These are phyloP conservation scores for Sungouiella thailandica DNA, from an alignment of 805 yeast genomes.

Conservation along the genomic window DNA sequence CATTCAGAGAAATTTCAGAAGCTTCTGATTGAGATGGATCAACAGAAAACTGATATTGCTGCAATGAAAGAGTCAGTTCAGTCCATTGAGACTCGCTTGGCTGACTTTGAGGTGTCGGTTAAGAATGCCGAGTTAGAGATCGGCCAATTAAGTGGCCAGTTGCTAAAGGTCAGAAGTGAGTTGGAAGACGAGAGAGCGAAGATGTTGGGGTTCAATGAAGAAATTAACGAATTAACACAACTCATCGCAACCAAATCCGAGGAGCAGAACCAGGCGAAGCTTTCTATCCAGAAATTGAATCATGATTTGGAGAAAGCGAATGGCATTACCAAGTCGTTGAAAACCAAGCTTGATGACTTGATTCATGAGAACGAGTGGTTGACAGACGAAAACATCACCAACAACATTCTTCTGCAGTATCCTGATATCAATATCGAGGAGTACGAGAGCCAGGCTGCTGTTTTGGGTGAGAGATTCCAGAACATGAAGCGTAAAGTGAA, in stretches of 20 bases:
- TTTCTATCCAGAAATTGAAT: conserved; percentile 48
- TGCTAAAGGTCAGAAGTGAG: conserved; percentile 20
- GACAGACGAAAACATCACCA: conserved; percentile 53
- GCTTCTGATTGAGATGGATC: conserved; percentile 67
- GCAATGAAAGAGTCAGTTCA: conserved; percentile 38
- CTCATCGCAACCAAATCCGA: conserved; percentile 42
- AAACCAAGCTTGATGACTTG: conserved; percentile 39
- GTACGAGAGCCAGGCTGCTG: conserved; percentile 51
- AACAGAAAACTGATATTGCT: conserved; percentile 51
- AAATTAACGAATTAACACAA: conserved; percentile 54
- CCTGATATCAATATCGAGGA: conserved; percentile 60
- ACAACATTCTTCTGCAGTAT: conserved; percentile 54
- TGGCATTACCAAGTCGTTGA: conserved; percentile 30
- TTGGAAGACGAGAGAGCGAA: conserved; percentile 54
- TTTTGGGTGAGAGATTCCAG: conserved; percentile 54
- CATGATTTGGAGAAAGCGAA: conserved; percentile 52
- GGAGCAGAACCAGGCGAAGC: conserved; percentile 40
- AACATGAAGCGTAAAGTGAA: conserved; percentile 79
- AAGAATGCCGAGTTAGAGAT: conserved; percentile 19
- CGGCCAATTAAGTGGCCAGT: conserved; percentile 16
- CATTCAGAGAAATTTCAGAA: conserved; percentile 55
- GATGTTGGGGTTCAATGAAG: conserved; percentile 69
- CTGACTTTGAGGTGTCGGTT: conserved; percentile 17
- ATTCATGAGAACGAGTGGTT: conserved; percentile 69
- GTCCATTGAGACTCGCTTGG: conserved; percentile 28